These are phyloP conservation scores for Fusarium sp. DNA, from an alignment of 2,329 filamentous ascomycete genomes.

Conservation along the genomic window DNA sequence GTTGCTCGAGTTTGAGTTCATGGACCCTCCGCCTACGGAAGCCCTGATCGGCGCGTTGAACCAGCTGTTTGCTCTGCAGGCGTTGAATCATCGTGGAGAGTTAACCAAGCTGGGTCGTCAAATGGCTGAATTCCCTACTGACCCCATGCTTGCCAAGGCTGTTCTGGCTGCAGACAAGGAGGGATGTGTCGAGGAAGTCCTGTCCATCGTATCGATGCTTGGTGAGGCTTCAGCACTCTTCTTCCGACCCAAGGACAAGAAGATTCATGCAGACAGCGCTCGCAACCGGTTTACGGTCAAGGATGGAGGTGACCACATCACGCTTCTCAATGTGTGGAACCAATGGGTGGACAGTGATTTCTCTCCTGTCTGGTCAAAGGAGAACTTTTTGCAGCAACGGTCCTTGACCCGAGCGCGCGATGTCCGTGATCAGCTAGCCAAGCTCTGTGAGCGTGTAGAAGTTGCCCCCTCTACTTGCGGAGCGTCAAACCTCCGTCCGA, in stretches of 20 bases:
- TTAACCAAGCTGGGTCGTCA: constrained; percentile 91
- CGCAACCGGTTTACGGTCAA: constrained; percentile 88
- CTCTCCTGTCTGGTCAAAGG: constrained; percentile 84
- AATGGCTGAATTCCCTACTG: constrained; percentile 95
- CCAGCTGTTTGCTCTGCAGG: constrained; percentile 89
- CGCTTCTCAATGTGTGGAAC: constrained; percentile 92
- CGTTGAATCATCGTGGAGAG: constrained; percentile 87
- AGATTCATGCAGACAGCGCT: constrained; percentile 92
- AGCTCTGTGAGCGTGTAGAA: constrained; percentile 93
- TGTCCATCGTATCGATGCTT: constrained; percentile 95
- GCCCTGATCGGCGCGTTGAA: constrained; percentile 90
- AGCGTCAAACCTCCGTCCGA: constrained; percentile 74
- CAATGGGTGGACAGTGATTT: constrained; percentile 96
- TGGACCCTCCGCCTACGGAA: constrained; percentile 92
- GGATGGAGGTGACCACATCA: constrained; percentile 90
- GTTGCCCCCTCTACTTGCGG: constrained; percentile 78
- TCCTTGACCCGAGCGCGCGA: constrained; percentile 90
- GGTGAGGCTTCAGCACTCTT: constrained; percentile 89
- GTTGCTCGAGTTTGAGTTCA: constrained; percentile 92
- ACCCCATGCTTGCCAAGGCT: constrained; percentile 90
- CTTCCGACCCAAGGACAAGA: constrained; percentile 96
- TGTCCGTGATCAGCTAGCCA: constrained; percentile 90
- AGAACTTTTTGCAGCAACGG: constrained; percentile 94
- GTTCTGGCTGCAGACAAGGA: constrained; percentile 90
- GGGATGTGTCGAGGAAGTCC: constrained; percentile 91